A percentile compares a stretch with the other conserved stretches of the same genome.
Evolutionary conservation across 345 rosid genomes (phyloP).

Genomic region (Murraya koenigii): DNA sequence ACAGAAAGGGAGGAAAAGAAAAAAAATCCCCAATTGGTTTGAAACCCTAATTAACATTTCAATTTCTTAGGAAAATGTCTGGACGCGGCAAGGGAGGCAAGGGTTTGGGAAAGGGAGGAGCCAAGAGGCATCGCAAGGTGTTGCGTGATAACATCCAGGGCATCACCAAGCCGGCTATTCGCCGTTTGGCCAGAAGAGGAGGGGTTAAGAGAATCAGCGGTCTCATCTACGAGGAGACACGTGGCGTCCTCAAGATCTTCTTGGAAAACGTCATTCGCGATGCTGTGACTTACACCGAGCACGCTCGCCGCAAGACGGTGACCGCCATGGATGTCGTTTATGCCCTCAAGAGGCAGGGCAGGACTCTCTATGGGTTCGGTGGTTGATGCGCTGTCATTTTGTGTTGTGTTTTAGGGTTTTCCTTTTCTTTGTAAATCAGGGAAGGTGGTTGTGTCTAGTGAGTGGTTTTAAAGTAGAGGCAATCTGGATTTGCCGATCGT

Average conservation of each 20-base stretch:
- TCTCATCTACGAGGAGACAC: conserved; percentile 37
- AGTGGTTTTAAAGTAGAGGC: neutral
- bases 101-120: conserved; percentile 43
- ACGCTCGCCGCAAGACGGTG: conserved; percentile 37
- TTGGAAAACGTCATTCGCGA: conserved; percentile 38
- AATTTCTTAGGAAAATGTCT: conserved; percentile 13
- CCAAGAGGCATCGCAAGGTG: conserved; percentile 39
- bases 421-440: neutral
- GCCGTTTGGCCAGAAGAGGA: conserved; percentile 33
- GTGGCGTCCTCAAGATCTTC: conserved; percentile 37
- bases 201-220: conserved; percentile 41
- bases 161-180: conserved; percentile 30
- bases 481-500: neutral
- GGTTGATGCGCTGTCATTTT: conserved; percentile 11
- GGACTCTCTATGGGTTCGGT: conserved; percentile 38
- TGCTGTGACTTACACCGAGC: conserved; percentile 35
- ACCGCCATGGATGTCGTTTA: conserved; percentile 39
- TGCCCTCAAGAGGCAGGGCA: conserved; percentile 37
- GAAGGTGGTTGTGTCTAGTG: neutral
- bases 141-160: conserved; percentile 42
- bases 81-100: conserved; percentile 43
- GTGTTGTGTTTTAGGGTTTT: neutral
- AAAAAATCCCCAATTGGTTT: neutral
- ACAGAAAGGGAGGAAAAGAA: too few species aligned
- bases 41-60: neutral